Evolutionary conservation across 2,329 filamentous ascomycete genomes (phyloP).

Genomic region (Periglandula ipomoeae): DNA sequence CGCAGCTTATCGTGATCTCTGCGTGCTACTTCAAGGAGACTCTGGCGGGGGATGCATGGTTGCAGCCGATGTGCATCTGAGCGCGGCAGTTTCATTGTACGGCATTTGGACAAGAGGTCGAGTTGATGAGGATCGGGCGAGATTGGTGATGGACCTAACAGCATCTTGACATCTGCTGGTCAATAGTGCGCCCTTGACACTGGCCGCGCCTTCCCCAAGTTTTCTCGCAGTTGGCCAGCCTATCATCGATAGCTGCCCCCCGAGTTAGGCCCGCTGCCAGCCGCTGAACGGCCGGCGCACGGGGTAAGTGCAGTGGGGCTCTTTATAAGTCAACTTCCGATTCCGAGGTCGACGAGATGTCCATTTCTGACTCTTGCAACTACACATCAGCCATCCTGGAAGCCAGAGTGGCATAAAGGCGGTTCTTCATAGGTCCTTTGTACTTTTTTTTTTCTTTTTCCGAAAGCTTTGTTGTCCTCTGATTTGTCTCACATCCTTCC

Average conservation of each 20-base stretch:
- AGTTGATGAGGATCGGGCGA: too few relatives aligned
- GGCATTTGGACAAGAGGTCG: too few relatives aligned
- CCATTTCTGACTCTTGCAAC: background rate
- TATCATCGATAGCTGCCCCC: background rate
- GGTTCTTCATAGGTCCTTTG: too few relatives aligned
- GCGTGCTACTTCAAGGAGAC: too few relatives aligned
- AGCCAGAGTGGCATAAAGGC: too few relatives aligned
- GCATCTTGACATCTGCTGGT: too few relatives aligned
- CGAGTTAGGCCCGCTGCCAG: conserved; percentile 3
- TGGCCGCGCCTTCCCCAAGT: background rate
- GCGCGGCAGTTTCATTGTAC: too few relatives aligned
- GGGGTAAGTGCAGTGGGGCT: background rate
- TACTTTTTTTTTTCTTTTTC: background rate
- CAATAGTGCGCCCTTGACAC: background rate
- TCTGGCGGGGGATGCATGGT: too few relatives aligned
- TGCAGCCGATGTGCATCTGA: too few relatives aligned
- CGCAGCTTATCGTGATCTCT: too few relatives aligned
- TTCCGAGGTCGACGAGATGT: background rate
- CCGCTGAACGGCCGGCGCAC: background rate
- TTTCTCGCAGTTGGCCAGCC: background rate
- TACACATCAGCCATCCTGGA: background rate
- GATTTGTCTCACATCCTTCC: background rate
- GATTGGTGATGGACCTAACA: too few relatives aligned
- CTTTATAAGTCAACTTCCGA: background rate
- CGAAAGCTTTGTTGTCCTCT: background rate